Conservation (phyloP, 495 filamentous ascomycete species). For the Pseudotulostoma volvatum region DNA sequence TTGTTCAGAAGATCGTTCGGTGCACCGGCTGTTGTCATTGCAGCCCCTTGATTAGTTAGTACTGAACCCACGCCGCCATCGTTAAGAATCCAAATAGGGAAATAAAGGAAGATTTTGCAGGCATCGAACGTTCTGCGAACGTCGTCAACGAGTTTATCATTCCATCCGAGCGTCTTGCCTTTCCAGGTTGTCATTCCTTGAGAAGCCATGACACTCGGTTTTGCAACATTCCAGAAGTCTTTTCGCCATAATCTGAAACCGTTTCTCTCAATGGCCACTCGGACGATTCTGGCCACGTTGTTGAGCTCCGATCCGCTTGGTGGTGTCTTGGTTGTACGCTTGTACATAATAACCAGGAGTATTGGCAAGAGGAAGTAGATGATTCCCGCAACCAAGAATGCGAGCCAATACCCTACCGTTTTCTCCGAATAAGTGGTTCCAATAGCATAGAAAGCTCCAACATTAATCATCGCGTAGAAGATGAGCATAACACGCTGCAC, state of each 20-base stretch:
- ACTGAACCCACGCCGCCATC: conserved; percentile 32
- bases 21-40: conserved; percentile 47
- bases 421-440: conserved; percentile 51
- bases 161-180: conserved; percentile 27
- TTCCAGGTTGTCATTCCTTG: conserved; percentile 28
- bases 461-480: conserved; percentile 64
- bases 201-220: conserved; percentile 39
- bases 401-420: conserved; percentile 50
- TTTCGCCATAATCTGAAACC: conserved; percentile 39
- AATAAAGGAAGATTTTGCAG: conserved; percentile 38
- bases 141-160: conserved; percentile 34
- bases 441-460: conserved; percentile 46
- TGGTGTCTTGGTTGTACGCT: conserved; percentile 29
- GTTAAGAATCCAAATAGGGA: conserved; percentile 35
- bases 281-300: conserved; percentile 38
- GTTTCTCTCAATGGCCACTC: conserved; percentile 35
- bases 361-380: conserved; percentile 38
- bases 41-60: conserved; percentile 36
- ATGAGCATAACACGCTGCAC: conserved; percentile 61
- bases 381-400: conserved; percentile 21
- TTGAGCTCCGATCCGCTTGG: conserved; percentile 36
- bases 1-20: conserved; percentile 57
- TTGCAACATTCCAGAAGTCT: conserved; percentile 48
- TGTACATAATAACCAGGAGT: conserved; percentile 32
- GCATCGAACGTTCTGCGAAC: conserved; percentile 30